A percentile compares a stretch with the other conserved stretches of the same genome.
These are phyloP conservation scores for Pseudozyma thailandica DNA, from an alignment of 1,284 basidiomycete species.

Conservation along the genomic window DNA sequence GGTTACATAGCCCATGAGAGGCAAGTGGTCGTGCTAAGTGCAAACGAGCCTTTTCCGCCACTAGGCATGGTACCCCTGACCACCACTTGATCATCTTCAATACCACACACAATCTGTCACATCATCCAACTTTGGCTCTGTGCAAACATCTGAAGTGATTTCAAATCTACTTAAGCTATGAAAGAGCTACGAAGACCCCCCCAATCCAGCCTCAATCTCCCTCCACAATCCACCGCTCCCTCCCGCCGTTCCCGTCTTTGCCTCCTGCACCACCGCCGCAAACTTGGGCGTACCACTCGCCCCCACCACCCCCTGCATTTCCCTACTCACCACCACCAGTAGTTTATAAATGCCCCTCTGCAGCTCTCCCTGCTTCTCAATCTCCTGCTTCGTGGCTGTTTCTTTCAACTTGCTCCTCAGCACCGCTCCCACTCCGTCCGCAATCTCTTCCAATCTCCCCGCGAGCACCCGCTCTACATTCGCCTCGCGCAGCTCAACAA, in stretches of 20 bases:
- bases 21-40: constrained; percentile 88
- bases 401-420: constrained; percentile 79
- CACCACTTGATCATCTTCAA: constrained; percentile 6
- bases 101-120: not conserved
- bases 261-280: constrained; percentile 24
- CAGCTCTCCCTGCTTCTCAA: constrained; percentile 90
- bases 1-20: constrained; percentile 97
- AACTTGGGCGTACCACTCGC: constrained; percentile 27
- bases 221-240: constrained; percentile 20
- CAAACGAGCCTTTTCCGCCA: constrained; percentile 81
- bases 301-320: constrained; percentile 15
- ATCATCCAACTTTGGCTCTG: too few relatives aligned
- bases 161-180: too few relatives aligned
- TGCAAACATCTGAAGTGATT: too few relatives aligned
- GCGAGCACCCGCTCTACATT: constrained; percentile 77
- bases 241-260: constrained; percentile 17
- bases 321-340: constrained; percentile 76
- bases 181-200: constrained; percentile 60
- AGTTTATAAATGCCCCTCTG: constrained; percentile 87
- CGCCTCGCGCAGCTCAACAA: constrained; percentile 76
- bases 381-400: constrained; percentile 90
- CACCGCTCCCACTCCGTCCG: constrained; percentile 81
- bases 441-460: constrained; percentile 86
- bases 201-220: constrained; percentile 31
- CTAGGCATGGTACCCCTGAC: constrained; percentile 15